phyloP scores from a whole-genome alignment of 2,329 filamentous ascomycete genomes.

The Hypoxylon sp. region DNA sequence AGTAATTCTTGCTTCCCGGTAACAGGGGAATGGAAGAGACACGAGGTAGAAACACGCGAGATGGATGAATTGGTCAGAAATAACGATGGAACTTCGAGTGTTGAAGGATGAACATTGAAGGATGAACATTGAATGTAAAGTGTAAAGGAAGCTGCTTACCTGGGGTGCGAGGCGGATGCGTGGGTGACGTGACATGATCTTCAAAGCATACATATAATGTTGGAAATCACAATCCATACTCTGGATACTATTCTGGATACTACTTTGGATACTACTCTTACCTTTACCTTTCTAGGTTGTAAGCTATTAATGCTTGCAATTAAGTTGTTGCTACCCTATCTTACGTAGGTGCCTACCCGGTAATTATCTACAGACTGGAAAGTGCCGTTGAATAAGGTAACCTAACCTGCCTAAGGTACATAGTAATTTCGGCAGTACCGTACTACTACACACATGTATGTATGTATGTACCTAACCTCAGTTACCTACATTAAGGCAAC shows the following conservation, averaged over 20 bases:
- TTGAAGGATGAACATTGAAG: background rate
- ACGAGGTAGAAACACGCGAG: slow-evolving; percentile 39
- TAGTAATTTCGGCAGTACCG: slow-evolving; percentile 1
- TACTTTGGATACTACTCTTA: slow-evolving; percentile 2
- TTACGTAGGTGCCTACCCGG: slow-evolving; percentile 2
- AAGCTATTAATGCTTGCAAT: background rate
- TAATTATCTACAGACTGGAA: slow-evolving; percentile 1
- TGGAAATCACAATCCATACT: slow-evolving; percentile 7
- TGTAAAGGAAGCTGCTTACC: background rate
- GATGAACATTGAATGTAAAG: background rate
- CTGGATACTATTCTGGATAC: background rate
- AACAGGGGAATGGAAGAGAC: slow-evolving; percentile 38
- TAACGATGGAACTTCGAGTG: slow-evolving; percentile 32
- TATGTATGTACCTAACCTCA: background rate
- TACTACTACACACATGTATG: background rate
- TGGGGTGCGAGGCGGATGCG: background rate
- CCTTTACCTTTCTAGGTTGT: background rate
- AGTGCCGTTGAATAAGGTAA: background rate
- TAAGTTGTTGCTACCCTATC: background rate
- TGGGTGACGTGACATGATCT: slow-evolving; percentile 15
- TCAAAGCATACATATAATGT: background rate
- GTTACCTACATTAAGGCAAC: slow-evolving; percentile 1
- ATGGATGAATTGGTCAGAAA: slow-evolving; percentile 37
- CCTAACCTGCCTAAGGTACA: no score
- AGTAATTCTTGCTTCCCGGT: slow-evolving; percentile 36